Evolutionary conservation across 495 filamentous ascomycete genomes (phyloP), one percentile per base, ranked within the genome.

Genomic region (Talaromyces ruber): DNA sequence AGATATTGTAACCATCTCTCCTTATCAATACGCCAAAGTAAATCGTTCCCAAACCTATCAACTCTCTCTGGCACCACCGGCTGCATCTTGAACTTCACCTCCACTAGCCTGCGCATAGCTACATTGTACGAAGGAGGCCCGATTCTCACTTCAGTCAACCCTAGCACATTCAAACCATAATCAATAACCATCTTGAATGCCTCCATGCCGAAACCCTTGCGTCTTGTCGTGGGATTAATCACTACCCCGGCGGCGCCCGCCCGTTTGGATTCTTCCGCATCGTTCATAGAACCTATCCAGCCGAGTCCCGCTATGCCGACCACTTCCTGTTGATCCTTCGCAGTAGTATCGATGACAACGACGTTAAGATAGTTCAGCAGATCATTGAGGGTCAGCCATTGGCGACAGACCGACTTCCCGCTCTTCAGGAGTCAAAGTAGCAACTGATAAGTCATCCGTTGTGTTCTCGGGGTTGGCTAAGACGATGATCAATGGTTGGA

Each of bases 21-120:
- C 28, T 58, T 58, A 32, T 34, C 30, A 12, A 58, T 58, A 18
- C 29, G 54, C 34, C 32, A 59, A 18, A 39, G 7, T 21, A 45
- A n/a, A 32, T 59, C 57, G 4, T 43, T 59, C 18, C 57, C 57
- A 59, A 59, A 59, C 18, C 22, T 6, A n/a, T 59, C 57, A 21
- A 5, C 32, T 22, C 6, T 12, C 18, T 45, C 30, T 26, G 12
- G 16, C 2, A 14, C 57, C 21, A 45, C 57, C 8, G 57, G 32
- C 57, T 25, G 6, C 57, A 59, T 39, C 57, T 43, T 11, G 22
- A 24, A 59, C 14, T 26, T 59, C 1, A 9, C 32, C 32, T 59
- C 56, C 21, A 59, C 34, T 12, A 59, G 22, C 22, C 12, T 43
- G 6, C 32, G 16, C 57, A 59, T 59, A 26, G 57, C 18, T 2